phyloP scores from a whole-genome alignment of 2,329 filamentous ascomycete genomes.

The Cercospora sp. region DNA sequence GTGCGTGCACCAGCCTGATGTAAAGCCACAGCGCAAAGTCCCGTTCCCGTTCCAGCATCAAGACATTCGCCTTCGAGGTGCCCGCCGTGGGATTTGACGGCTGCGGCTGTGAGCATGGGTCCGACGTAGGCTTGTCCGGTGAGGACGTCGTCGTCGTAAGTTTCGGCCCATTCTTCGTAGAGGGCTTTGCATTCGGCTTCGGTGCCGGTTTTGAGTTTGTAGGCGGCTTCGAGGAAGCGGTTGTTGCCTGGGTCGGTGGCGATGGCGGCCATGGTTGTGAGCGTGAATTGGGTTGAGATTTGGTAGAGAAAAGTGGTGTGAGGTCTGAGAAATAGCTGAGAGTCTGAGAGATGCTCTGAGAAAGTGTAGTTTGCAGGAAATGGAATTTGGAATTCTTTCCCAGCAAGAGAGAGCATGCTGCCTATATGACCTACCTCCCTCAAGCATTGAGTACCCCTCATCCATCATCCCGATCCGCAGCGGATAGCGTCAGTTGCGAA shows the following conservation, averaged over 20 bases:
- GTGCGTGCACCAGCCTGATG: slow-evolving; percentile 45
- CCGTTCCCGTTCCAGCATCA: slow-evolving; percentile 19
- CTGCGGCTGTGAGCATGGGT: slow-evolving; percentile 32
- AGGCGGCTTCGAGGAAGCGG: slow-evolving; percentile 16
- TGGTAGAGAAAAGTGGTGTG: neutral
- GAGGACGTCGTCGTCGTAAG: slow-evolving; percentile 47
- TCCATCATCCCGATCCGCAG: slow-evolving; percentile 8
- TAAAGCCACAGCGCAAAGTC: slow-evolving; percentile 52
- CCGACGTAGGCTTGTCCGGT: slow-evolving; percentile 44
- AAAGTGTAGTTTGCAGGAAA: too few species aligned
- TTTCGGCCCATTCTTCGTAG: slow-evolving; percentile 51
- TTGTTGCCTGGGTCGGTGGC: slow-evolving; percentile 13
- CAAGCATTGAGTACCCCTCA: slow-evolving; percentile 10
- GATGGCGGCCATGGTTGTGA: slow-evolving; percentile 5
- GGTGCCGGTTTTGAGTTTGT: slow-evolving; percentile 19
- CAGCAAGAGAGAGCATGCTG: too few species aligned
- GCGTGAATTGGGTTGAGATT: neutral
- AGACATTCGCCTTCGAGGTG: slow-evolving; percentile 21
- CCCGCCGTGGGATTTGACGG: slow-evolving; percentile 18
- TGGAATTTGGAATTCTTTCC: too few species aligned
- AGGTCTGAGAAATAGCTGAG: neutral
- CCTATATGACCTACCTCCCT: neutral
- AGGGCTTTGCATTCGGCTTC: slow-evolving; percentile 28
- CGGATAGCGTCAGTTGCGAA: slow-evolving; percentile 3
- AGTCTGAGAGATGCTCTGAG: too few species aligned